phyloP scores from a whole-genome alignment of 2,329 filamentous ascomycete species.

The Trichoderma sp. region DNA sequence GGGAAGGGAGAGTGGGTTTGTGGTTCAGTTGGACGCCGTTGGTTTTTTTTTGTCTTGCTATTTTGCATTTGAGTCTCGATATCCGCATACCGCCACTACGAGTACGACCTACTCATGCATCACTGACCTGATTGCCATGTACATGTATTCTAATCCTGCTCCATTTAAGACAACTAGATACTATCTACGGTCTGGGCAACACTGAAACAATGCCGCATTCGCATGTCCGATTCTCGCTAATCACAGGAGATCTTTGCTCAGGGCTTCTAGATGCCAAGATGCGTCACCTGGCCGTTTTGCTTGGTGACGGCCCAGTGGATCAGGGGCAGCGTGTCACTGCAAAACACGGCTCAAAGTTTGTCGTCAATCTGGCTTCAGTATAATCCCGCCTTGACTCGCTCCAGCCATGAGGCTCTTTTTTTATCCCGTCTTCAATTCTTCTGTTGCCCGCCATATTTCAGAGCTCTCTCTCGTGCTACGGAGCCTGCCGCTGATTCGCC shows the following conservation, averaged over 20 bases:
- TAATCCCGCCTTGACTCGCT: neutral
- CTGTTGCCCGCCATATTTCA: neutral
- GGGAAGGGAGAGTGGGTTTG: neutral
- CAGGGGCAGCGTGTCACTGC: neutral
- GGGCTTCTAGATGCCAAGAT: neutral
- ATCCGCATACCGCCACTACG: neutral
- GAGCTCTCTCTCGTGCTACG: constrained; percentile 2
- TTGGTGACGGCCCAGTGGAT: neutral
- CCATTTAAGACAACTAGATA: neutral
- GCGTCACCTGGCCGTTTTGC: neutral
- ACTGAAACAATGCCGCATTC: neutral
- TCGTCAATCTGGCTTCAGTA: neutral
- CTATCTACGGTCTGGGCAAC: neutral
- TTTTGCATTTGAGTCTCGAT: neutral
- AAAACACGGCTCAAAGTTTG: neutral
- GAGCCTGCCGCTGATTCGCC: constrained; percentile 16
- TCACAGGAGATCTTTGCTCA: neutral
- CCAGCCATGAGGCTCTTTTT: neutral
- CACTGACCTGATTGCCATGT: neutral
- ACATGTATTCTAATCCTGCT: neutral
- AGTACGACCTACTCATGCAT: neutral
- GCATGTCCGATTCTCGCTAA: neutral
- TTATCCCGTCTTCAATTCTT: neutral
- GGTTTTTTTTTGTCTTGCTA: neutral
- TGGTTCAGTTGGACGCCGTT: neutral